Evolutionary conservation across 2,329 filamentous ascomycete species (phyloP), one percentile per base, ranked within the genome.

Genomic region (Acephala macrosclerotiorum): DNA sequence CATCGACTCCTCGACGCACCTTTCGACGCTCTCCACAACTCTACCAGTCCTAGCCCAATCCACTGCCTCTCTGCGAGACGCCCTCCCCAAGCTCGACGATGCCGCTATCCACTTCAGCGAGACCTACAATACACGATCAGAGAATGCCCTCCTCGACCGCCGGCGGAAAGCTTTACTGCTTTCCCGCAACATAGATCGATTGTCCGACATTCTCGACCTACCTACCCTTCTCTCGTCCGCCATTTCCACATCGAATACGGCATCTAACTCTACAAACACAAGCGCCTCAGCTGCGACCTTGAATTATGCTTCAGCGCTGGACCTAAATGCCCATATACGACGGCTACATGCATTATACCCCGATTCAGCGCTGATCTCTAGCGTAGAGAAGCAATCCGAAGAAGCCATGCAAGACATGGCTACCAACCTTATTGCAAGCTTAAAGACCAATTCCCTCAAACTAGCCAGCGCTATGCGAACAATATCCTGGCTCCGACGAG

Each of bases 281-380:
- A 80, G 80, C n/a, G 76, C 73, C 14, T 74, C 79, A 6, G 75
- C 79, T 2, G 77, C 81, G 7, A 85, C 82, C 11, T 87, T 89
- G 66, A 96, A 93, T 71, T 97, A 97, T 81, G 90, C 94, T 1
- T 92, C 93, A 0, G 94, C 94, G 0, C 83, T 99, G 38, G 96
- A 99, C 77, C 84, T 99, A 2, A 91, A 97, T 75, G 91, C 92
- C n/a, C 96, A 98, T 77, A 96, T 97, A 75, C 92, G 93, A 72
- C 88, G 96, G 8, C 83, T 99, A 6, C 89, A 94, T 67, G 88
- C 89, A 0, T 82, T 98, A 33, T 97, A 97, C 76, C 91, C 94
- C 0, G 83, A 89, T 60, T 97, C 94, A 0, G 82, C 86, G 0
- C 82, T 98, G 51, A 86, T 98, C 29, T 83, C 84, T 20, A 90